Evolutionary conservation across 352 stramenopile species (phyloP).

Genomic region (Globisporangium irregulare): DNA sequence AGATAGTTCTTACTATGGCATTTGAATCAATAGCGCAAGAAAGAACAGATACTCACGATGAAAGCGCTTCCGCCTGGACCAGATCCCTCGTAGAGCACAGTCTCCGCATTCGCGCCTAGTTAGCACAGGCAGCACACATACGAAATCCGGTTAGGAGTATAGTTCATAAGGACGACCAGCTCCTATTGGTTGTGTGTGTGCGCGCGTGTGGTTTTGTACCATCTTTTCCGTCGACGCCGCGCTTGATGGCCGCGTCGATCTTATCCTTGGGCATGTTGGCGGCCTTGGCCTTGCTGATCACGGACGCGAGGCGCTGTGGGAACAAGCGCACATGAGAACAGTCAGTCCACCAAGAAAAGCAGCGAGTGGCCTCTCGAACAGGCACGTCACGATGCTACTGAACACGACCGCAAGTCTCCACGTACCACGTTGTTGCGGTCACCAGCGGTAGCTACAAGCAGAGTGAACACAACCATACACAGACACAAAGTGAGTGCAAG

Average conservation of each 20-base stretch:
- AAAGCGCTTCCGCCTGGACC: conserved; percentile 68
- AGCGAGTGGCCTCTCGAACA: too few relatives aligned
- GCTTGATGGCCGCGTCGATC: conserved; percentile 82
- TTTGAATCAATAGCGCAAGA: background rate
- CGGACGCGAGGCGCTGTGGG: conserved; percentile 37
- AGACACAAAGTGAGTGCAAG: background rate
- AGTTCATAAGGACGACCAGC: background rate
- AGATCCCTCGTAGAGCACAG: conserved; percentile 76
- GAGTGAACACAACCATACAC: background rate
- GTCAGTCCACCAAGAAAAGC: too few relatives aligned
- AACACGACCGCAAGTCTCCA: conserved; percentile 5
- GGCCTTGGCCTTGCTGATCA: conserved; percentile 72
- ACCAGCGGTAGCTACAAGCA: conserved; percentile 39
- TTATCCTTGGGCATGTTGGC: conserved; percentile 83
- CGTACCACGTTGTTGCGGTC: conserved; percentile 71
- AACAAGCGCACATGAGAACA: conserved; percentile 3
- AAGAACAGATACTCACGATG: conserved; percentile 37
- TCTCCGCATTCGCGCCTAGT: conserved; percentile 56
- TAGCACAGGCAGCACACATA: background rate
- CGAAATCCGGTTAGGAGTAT: background rate
- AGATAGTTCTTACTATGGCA: background rate
- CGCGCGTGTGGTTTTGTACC: conserved; percentile 17
- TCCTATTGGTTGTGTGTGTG: too few relatives aligned
- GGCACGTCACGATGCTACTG: too few relatives aligned
- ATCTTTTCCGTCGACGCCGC: conserved; percentile 78